A percentile compares a stretch with the other conserved stretches of the same genome.
Conservation (phyloP, 2,329 filamentous ascomycete genomes). For the Pyrenochaeta sp. region DNA sequence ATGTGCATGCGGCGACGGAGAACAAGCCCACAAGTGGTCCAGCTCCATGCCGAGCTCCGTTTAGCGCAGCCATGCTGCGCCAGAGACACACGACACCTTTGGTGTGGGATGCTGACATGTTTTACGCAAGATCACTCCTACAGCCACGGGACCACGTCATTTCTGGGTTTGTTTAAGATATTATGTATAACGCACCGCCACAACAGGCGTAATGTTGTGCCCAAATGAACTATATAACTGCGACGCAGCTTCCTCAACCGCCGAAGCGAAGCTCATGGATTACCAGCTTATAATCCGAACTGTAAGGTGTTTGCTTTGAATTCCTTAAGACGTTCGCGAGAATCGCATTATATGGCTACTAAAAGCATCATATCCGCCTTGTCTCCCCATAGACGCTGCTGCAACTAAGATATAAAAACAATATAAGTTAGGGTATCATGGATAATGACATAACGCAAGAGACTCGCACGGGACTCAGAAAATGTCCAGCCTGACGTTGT, state of each 20-base stretch:
- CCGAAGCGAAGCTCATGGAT: background rate
- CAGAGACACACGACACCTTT: constrained; percentile 27
- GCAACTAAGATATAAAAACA: background rate
- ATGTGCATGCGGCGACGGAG: constrained; percentile 19
- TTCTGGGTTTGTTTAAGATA: background rate
- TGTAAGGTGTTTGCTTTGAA: too few species aligned
- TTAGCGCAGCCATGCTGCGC: constrained; percentile 29
- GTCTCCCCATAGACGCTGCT: background rate
- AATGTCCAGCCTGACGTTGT: constrained; percentile 18
- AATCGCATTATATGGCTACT: background rate
- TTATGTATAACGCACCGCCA: constrained; percentile 17
- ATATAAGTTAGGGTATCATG: background rate
- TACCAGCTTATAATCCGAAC: background rate
- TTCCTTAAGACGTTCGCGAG: background rate
- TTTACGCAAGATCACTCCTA: background rate
- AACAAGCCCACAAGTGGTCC: constrained; percentile 9
- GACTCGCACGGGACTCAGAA: background rate
- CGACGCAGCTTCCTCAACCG: background rate
- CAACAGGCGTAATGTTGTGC: background rate
- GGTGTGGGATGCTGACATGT: constrained; percentile 13
- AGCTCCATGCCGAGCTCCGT: constrained; percentile 19
- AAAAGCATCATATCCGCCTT: background rate
- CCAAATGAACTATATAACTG: background rate
- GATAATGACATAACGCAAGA: background rate
- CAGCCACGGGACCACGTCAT: constrained; percentile 40